Evolutionary conservation across 345 rosid genomes (phyloP), one percentile per base, ranked within the genome.

Genomic region (Brassica cretica): DNA sequence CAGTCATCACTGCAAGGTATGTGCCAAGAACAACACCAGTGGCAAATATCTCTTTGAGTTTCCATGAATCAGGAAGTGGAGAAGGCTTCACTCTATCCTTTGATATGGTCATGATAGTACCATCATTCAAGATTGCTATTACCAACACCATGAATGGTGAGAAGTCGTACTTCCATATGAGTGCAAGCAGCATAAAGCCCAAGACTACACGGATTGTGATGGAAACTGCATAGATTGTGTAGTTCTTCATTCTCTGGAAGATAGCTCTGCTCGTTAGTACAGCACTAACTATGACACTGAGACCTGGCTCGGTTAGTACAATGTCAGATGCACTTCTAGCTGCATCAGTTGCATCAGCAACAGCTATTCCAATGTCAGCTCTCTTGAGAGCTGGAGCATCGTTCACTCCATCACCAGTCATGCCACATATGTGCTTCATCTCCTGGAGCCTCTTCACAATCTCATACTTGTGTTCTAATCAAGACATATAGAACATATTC

Each of bases 371-470:
- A 72, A 92, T 94, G 85, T 90, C 98, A 24, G 97, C 98, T 74
- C 79, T 94, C 88, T 92, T 94, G 41, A 94, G 78, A 51, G 98
- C 98, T 1, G 98, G 97, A 2, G 98, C 98, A 84, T 94, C 98
- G 78, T 94, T 94, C 71, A 94, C 98, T 29, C 98, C 97, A 73
- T 94, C 97, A 77, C 98, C 98, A 16, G 97, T 94, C 97, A 94
- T 94, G 46, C 98, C 98, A 65, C 97, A 92, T 12, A 94, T 92
- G 75, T 94, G 97, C 66, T 94, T 92, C 90, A 82, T 87, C 5
- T 84, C 89, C 74, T 94, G 97, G 25, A 94, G 89, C 81, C 89
- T 87, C 89, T 84, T 90, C 73, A 94, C 98, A 58, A 94, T 94
- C 88, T 92, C 96, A 56, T 92, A 94, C 76, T 94, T 94, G 86